Evolutionary conservation across 2,329 filamentous ascomycete species (phyloP).

Genomic region (Stagonosporopsis tanaceti): DNA sequence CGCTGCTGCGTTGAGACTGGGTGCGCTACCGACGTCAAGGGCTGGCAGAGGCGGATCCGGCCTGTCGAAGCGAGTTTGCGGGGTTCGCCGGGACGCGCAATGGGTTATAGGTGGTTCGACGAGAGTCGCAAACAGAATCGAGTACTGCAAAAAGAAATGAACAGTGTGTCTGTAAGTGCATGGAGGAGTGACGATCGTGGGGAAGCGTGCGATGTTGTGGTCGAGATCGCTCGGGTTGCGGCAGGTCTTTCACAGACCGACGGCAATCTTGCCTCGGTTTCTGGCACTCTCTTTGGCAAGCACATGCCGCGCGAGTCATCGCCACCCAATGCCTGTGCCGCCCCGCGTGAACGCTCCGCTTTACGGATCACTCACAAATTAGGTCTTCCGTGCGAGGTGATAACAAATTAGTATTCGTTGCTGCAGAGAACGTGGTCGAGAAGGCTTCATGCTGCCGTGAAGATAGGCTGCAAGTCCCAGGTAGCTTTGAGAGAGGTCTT

Average conservation of each 20-base stretch:
- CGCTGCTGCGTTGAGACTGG: constrained; percentile 22
- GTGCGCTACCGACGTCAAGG: constrained; percentile 17
- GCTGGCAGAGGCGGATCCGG: constrained; percentile 24
- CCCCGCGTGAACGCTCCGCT: constrained; percentile 12
- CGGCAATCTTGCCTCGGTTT: constrained; percentile 36
- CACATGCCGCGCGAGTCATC: constrained; percentile 32
- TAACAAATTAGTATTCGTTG: not conserved
- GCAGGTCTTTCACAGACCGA: constrained; percentile 31
- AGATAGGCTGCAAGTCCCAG: not conserved
- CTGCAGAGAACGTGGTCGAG: not conserved
- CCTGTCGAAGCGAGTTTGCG: constrained; percentile 31
- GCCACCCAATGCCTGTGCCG: constrained; percentile 18
- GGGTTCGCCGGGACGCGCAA: constrained; percentile 30
- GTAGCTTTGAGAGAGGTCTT: not conserved
- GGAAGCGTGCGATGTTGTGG: constrained; percentile 11
- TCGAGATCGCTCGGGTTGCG: constrained; percentile 26
- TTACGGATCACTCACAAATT: constrained; percentile 9
- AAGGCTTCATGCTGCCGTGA: not conserved
- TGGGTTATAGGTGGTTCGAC: not conserved
- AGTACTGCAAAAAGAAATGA: constrained; percentile 1
- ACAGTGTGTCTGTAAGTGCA: constrained; percentile 11
- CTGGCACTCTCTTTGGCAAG: constrained; percentile 32
- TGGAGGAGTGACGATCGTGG: constrained; percentile 4
- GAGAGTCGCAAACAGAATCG: not conserved
- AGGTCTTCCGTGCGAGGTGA: constrained; percentile 1